Conservation (phyloP, 495 filamentous ascomycete genomes). For the Aspergillus bertholletiae region DNA sequence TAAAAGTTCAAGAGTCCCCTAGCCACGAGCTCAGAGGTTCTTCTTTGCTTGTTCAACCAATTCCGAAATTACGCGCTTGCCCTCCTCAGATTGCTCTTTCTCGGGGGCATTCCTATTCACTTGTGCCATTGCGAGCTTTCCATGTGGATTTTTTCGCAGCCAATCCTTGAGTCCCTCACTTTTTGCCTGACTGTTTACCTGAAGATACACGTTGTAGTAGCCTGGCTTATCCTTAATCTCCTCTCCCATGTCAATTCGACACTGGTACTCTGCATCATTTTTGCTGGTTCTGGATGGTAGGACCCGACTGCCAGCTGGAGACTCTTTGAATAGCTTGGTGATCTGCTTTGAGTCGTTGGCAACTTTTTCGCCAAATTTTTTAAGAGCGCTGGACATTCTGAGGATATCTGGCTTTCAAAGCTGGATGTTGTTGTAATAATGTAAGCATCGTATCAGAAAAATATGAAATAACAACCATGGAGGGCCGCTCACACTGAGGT, state of each 20-base stretch:
- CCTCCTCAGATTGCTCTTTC: background rate
- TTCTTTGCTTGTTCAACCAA: background rate
- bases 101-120: background rate
- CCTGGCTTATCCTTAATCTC: slow-evolving; percentile 1
- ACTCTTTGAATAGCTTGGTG: slow-evolving; percentile 1
- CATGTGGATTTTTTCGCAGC: slow-evolving; percentile 5
- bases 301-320: background rate
- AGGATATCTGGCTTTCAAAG: too few relatives aligned
- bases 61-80: background rate
- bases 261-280: slow-evolving; percentile 2
- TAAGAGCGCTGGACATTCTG: too few relatives aligned
- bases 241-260: slow-evolving; percentile 2
- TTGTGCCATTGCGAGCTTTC: slow-evolving; percentile 9
- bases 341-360: too few relatives aligned
- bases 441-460: too few relatives aligned
- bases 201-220: slow-evolving; percentile 6
- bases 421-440: too few relatives aligned
- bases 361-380: too few relatives aligned
- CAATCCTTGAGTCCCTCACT: slow-evolving; percentile 8
- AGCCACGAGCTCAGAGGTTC: background rate
- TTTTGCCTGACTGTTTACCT: slow-evolving; percentile 7
- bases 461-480: too few relatives aligned
- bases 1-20: too few relatives aligned
- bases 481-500: too few relatives aligned
- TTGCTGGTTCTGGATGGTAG: background rate